Percentiles rank a stretch among this genome's conserved stretches.
Conservation (phyloP, 2,329 filamentous ascomycete species). For the Neocucurbitaria cava region DNA sequence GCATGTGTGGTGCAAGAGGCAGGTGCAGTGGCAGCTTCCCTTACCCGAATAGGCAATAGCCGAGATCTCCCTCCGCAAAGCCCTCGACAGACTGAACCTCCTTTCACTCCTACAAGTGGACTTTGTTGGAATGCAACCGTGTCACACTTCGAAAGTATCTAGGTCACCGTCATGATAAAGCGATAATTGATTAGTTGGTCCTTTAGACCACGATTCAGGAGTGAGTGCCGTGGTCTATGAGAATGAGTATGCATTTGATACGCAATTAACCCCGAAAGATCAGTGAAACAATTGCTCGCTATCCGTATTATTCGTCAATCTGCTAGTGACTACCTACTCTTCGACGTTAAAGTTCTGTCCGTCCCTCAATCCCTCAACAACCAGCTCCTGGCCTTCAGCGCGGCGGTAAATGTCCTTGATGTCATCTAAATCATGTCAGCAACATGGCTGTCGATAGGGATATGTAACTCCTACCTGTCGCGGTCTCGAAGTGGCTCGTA, state of each 20-base stretch:
- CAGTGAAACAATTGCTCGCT: constrained; percentile 19
- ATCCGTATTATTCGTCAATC: constrained; percentile 7
- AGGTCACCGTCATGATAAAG: not conserved
- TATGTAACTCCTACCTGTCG: constrained; percentile 61
- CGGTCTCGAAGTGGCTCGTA: constrained; percentile 96
- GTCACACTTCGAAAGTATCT: not conserved
- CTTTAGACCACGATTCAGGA: not conserved
- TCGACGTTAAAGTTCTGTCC: constrained; percentile 75
- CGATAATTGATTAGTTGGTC: not conserved
- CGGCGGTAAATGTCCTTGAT: constrained; percentile 92
- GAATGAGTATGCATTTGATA: constrained; percentile 17
- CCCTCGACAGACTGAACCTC: not conserved
- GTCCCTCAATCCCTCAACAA: constrained; percentile 86
- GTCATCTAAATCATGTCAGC: constrained; percentile 69
- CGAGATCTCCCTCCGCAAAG: not conserved
- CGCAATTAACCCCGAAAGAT: constrained; percentile 6
- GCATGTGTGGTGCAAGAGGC: not conserved
- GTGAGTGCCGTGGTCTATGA: not conserved
- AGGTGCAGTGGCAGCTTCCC: not conserved
- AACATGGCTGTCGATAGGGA: not conserved
- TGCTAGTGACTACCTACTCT: constrained; percentile 28
- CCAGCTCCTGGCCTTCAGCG: constrained; percentile 81
- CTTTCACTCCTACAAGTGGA: not conserved
- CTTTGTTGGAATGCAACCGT: not conserved
- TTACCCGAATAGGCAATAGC: not conserved